Evolutionary conservation across 345 rosid species (phyloP), one percentile per base, ranked within the genome.

Genomic region (Hirschfeldia incana): DNA sequence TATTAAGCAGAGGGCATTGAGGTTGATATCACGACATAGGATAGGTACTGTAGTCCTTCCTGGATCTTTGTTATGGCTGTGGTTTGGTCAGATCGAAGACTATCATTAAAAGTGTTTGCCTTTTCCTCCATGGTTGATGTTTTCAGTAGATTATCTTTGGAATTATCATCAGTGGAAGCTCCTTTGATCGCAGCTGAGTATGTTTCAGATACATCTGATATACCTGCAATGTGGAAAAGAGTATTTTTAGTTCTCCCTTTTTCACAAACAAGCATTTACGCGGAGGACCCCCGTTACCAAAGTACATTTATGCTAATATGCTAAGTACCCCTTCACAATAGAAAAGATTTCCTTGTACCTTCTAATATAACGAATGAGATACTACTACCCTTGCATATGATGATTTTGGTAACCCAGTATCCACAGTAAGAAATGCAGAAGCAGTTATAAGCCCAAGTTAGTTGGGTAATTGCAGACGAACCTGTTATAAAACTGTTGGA

Each of bases 401-500:
- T 42, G 49, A 42, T 42, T 42, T n/a, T 42, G n/a, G 49, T n/a
- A 10, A 42, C 49, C 49, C 49, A 42, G n/a, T 42, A 42, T 42
- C 12, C 49, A 27, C 49, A 8, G 8, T 2, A 8, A 9, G 67
- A 62, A 17, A 33, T 17, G 58, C 2, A 13, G 8, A 32, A 63
- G 10, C 44, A 67, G 4, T 66, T 37, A 76, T 34, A 68, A 60
- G 60, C 16, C 0, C 10, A 42, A 26, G 59, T 17, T 69, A 26
- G 70, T 49, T 12, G 21, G 49, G 68, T 16, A 49, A 17, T 0
- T 76, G 66, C 70, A 32, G 57, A 81, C 83, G 3, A 80, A 93
- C 99, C 99, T 73, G 99, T 93, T 74, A 91, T 84, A 71, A 95
- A 95, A 82, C 98, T 88, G 82, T 85, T 84, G 34, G 93, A 87